Evolutionary conservation across 352 stramenopile species (phyloP), one percentile per base, ranked within the genome.

Genomic region (Thraustochytrium sp.): DNA sequence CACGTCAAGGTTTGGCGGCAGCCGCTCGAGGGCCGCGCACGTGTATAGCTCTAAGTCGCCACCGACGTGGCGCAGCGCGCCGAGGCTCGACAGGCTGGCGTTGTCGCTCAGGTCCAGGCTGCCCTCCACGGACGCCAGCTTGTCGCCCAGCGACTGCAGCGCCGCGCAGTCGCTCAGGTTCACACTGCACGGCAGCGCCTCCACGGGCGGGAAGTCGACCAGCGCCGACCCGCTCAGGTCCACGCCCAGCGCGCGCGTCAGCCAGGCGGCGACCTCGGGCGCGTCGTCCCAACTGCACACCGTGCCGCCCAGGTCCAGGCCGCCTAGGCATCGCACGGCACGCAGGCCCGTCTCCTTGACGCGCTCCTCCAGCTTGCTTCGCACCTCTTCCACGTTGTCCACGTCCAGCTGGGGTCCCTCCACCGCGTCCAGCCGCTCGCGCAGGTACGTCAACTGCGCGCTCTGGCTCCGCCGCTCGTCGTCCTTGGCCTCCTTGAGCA

Each of bases 71-170:
- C 46, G 0, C 9, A 72, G 9, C 13, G 34, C 8, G 36, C 59
- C 59, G 36, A 72, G 59, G 40, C n/a, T 49, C 8, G 9, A 26
- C 11, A 72, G 36, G 8, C 31, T 16, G 1, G 59, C 11, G 59
- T 26, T 34, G 40, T 72, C 59, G 59, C 59, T 72, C 16, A 72
- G 59, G 31, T 72, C 59, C 13, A 72, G 59, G 40, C 59, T 72
- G 9, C 59, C 59, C 8, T 72, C 36, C 13, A 72, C 59, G 59
- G 11, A 55, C 21, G 16, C n/a, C 16, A 72, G 59, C 29, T 13
- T 21, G 9, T 13, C 18, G 36, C 59, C 59, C 13, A 72, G 40
- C 5, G 36, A 31, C n/a, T 2, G 11, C 40, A 72, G 36, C 9
- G 42, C 8, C 9, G 26, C 9, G 40, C 59, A 72, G 13, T 44